A percentile compares a stretch with the other conserved stretches of the same genome.
These are phyloP conservation scores for Paraglomus occultum DNA, from an alignment of 192 early-diverging fungal species.

Conservation along the genomic window DNA sequence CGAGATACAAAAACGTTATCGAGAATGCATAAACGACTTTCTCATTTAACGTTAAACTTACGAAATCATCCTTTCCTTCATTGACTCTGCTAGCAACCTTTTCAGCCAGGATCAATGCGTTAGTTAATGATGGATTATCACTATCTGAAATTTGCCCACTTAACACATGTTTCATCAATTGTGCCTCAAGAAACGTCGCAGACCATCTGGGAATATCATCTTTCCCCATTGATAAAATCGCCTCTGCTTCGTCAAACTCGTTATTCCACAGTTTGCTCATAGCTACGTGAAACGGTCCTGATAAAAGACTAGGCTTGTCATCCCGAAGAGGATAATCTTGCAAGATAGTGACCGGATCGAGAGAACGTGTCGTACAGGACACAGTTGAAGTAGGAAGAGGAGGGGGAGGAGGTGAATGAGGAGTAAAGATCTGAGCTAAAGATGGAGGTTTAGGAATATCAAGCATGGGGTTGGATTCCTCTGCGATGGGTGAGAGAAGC, in stretches of 20 bases:
- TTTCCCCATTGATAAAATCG: constrained; percentile 32
- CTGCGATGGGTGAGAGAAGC: constrained; percentile 1
- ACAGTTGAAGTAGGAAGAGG: neutral
- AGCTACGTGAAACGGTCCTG: neutral
- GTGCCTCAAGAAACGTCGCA: constrained; percentile 39
- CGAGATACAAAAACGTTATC: too few relatives aligned
- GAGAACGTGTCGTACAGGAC: too few relatives aligned
- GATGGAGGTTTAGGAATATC: neutral
- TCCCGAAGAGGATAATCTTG: neutral
- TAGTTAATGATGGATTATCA: constrained; percentile 37
- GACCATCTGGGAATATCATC: constrained; percentile 37
- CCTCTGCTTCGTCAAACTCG: constrained; percentile 36
- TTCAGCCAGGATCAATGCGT: constrained; percentile 36
- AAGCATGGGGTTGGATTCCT: constrained; percentile 11
- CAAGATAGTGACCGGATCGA: neutral
- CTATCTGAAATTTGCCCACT: constrained; percentile 39
- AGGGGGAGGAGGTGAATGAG: neutral
- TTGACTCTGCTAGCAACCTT: constrained; percentile 35
- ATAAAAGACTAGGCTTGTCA: neutral
- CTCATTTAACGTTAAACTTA: constrained; percentile 10
- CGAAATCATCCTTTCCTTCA: constrained; percentile 37
- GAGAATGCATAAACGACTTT: too few relatives aligned
- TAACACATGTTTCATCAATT: constrained; percentile 40
- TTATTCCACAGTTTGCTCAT: constrained; percentile 39
- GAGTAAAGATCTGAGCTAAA: neutral